Conservation (phyloP, 75 land plant species). For the Picea glauca region DNA sequence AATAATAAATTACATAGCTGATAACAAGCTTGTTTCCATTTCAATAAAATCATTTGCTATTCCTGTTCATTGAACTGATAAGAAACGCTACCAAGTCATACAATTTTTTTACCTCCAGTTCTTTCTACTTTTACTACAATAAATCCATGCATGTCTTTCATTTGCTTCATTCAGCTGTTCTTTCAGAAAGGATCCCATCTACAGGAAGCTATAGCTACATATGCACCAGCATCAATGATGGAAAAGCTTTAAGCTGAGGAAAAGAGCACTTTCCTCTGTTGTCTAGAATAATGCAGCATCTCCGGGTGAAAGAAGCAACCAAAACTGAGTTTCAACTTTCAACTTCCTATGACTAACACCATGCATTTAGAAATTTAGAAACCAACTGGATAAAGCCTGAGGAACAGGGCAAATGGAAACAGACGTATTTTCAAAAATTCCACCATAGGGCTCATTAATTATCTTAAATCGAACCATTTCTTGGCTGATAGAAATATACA, state of each 20-base stretch:
- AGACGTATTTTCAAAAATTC: background rate
- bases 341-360: background rate
- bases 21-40: conserved; percentile 3
- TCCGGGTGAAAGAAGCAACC: background rate
- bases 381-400: background rate
- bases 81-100: background rate
- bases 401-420: background rate
- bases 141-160: background rate
- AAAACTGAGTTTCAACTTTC: conserved; percentile 1
- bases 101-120: background rate
- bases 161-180: background rate
- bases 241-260: background rate
- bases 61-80: background rate
- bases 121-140: background rate
- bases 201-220: background rate
- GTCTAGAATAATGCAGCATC: background rate
- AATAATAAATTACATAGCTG: conserved; percentile 2
- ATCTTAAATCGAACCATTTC: background rate
- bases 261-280: background rate
- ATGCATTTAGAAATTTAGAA: background rate
- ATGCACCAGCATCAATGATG: background rate
- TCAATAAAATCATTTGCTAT: background rate
- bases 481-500: background rate
- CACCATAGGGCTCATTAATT: background rate
- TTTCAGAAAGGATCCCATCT: background rate